phyloP scores from a whole-genome alignment of 2,329 filamentous ascomycete genomes.

The Ustilaginoidea virens region DNA sequence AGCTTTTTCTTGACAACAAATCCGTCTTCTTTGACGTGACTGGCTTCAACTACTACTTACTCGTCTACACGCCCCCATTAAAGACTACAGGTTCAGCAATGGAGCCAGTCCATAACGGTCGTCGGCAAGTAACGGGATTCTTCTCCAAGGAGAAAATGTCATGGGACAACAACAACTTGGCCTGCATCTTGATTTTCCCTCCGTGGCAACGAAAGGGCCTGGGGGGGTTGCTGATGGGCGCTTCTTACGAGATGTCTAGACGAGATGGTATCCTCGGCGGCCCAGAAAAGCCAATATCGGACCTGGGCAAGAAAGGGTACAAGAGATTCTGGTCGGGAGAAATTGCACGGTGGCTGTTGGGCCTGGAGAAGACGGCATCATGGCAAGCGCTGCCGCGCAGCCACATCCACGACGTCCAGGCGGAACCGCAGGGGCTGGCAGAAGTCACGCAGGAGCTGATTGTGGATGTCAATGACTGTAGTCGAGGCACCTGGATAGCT shows the following conservation, averaged over 20 bases:
- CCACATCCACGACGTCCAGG: background rate
- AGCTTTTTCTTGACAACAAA: constrained; percentile 95
- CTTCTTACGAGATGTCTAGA: constrained; percentile 81
- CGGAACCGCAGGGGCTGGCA: background rate
- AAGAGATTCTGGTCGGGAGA: constrained; percentile 74
- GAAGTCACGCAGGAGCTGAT: constrained; percentile 26
- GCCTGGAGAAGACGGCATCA: constrained; percentile 20
- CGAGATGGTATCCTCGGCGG: constrained; percentile 75
- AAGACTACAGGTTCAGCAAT: constrained; percentile 6
- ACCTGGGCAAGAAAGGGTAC: constrained; percentile 72
- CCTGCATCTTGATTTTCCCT: constrained; percentile 90
- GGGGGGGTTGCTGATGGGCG: constrained; percentile 77
- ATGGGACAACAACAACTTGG: constrained; percentile 96
- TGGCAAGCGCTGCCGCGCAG: background rate
- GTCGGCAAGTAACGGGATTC: constrained; percentile 62
- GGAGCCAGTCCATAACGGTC: constrained; percentile 4
- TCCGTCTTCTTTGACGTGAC: constrained; percentile 95
- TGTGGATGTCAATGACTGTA: constrained; percentile 55
- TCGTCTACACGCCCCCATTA: constrained; percentile 50
- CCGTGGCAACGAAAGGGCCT: constrained; percentile 88
- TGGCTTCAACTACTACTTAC: constrained; percentile 86
- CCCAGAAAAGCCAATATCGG: constrained; percentile 84
- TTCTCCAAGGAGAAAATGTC: constrained; percentile 98
- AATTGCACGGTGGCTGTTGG: constrained; percentile 54
- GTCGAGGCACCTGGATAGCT: constrained; percentile 66